Base-by-base conservation (phyloP, 805 yeast genomes). In the Lipomyces lipofer region DNA sequence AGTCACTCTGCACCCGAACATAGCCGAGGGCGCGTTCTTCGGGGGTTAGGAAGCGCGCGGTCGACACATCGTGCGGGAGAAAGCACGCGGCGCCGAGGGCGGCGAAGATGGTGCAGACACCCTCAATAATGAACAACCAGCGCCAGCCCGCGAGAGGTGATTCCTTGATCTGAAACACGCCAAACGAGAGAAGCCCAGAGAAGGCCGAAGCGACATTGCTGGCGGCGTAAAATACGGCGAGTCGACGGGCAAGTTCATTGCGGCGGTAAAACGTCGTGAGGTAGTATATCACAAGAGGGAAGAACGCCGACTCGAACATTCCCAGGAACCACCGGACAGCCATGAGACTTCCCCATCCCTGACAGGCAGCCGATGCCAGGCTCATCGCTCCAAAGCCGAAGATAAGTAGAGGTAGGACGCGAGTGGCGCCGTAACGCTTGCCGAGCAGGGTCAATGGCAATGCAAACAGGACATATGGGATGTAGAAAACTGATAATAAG, bases 141-240 rank as follows among this genome's bases (percentile, higher is more conserved):
- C 76, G 76, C 81, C 81, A 78, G 2, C 81, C 81, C 13, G 71
- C 63, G 32, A 77, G 66, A 13, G 60, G 58, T 22, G 70, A 63
- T 43, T 64, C 59, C 46, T 71, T 62, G 51, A 76, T 75, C 60
- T 76, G 79, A 61, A 76, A 75, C 4, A 81, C 73, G n/a, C 81
- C 83, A 60, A 66, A 73, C 1, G 78, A 74, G 67, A 81, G 60
- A 66, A 82, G 66, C 12, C 85, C 86, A 40, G 84, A 83, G 67
- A 82, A 80, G 0, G 83, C 82, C 44, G 81, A 77, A 7, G 83
- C 76, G 36, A 81, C 64, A 53, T 80, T 78, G 8, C 84, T 78
- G 27, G 81, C 76, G 30, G 78, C 71, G 63, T 79, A 79, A 43
- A 81, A 73, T 51, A 74, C 72, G 4, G 81, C 75, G 56, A 77